Evolutionary conservation across 805 yeast genomes (phyloP).

Genomic region (Kuraishia ogatae): DNA sequence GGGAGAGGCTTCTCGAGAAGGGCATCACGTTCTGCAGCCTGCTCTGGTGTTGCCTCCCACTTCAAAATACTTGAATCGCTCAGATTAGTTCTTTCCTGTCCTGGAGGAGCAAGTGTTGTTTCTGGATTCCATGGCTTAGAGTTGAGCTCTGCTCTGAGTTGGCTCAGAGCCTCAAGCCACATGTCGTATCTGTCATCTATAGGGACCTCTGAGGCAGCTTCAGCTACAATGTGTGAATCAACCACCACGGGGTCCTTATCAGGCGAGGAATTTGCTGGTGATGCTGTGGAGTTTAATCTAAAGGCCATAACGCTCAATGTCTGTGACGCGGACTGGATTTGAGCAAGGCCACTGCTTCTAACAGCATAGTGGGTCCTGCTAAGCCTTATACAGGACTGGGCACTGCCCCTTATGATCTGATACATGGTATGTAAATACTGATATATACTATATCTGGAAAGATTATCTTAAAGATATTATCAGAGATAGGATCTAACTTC

Average conservation of each 20-base stretch:
- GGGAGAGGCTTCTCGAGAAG: slow-evolving; percentile 52
- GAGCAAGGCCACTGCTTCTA: neutral
- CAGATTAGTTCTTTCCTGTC: slow-evolving; percentile 4
- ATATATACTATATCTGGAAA: neutral
- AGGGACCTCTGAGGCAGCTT: neutral
- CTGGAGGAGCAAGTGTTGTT: slow-evolving; percentile 1
- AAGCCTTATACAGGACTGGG: neutral
- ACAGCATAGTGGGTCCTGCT: neutral
- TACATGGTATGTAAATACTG: neutral
- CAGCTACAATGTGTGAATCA: neutral
- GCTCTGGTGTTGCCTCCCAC: slow-evolving; percentile 19
- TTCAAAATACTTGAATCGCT: slow-evolving; percentile 3
- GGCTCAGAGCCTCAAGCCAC: slow-evolving; percentile 18
- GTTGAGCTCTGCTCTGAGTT: slow-evolving; percentile 18
- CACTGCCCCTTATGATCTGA: neutral
- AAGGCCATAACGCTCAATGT: neutral
- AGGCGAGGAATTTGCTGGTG: neutral
- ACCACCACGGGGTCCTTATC: neutral
- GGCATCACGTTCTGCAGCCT: slow-evolving; percentile 44
- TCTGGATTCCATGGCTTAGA: slow-evolving; percentile 5
- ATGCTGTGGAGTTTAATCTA: neutral
- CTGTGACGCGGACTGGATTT: neutral
- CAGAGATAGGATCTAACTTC: neutral
- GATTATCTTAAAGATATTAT: neutral
- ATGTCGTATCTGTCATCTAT: slow-evolving; percentile 18